These are phyloP conservation scores for Zizania palustris DNA, from an alignment of 202 grass and related monocot species.

Conservation along the genomic window DNA sequence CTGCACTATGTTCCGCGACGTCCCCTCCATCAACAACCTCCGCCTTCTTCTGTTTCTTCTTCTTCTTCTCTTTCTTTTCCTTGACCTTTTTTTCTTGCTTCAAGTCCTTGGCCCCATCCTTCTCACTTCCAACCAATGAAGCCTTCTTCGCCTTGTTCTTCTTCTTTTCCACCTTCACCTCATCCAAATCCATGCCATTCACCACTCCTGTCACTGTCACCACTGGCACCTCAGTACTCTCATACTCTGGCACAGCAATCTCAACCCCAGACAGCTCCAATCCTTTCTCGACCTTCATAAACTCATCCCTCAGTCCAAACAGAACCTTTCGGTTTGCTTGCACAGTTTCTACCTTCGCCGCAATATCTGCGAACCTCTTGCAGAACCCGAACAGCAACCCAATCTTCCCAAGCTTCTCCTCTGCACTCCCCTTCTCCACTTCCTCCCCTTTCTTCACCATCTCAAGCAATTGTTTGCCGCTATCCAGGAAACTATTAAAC, in stretches of 20 bases:
- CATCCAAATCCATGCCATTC: conserved; percentile 37
- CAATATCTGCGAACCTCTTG: conserved; percentile 70
- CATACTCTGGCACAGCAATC: conserved; percentile 38
- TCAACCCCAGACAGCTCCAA: conserved; percentile 57
- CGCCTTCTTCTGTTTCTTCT: conserved; percentile 55
- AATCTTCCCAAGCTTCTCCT: conserved; percentile 68
- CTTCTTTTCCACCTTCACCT: conserved; percentile 54
- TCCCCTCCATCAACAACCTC: conserved; percentile 38
- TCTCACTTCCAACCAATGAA: conserved; percentile 27
- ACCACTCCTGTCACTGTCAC: not conserved
- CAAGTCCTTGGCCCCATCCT: conserved; percentile 20
- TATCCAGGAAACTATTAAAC: conserved; percentile 64
- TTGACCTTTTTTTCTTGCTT: conserved; percentile 51
- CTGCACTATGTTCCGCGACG: not conserved
- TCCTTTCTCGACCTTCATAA: conserved; percentile 79
- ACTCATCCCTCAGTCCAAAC: conserved; percentile 65
- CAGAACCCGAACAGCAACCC: conserved; percentile 60
- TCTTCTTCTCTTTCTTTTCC: conserved; percentile 41
- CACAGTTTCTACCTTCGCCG: conserved; percentile 56
- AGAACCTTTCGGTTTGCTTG: conserved; percentile 68
- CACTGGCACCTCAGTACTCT: conserved; percentile 16
- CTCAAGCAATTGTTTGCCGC: conserved; percentile 52
- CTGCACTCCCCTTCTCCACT: conserved; percentile 53
- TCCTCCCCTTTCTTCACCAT: conserved; percentile 49
- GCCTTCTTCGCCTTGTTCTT: conserved; percentile 56